Evolutionary conservation across 768 basidiomycete genomes (phyloP).

Genomic region (Lactarius psammicola): DNA sequence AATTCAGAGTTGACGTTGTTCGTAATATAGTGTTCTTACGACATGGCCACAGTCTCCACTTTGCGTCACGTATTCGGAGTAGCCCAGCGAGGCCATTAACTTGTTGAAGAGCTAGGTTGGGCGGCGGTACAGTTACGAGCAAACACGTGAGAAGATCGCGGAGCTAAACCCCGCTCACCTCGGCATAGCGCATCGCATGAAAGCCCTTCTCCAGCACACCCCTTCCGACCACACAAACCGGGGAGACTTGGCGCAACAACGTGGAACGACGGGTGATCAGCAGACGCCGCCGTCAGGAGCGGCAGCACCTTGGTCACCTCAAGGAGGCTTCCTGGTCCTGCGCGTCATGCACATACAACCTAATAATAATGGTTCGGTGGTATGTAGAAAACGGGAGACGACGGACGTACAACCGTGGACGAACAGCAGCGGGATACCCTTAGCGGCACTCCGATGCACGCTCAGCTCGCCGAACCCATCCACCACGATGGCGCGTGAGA

Average conservation of each 20-base stretch:
- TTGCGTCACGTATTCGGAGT: slow-evolving; percentile 41
- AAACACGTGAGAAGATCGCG: not conserved
- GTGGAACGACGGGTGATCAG: slow-evolving; percentile 5
- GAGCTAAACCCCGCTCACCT: slow-evolving; percentile 34
- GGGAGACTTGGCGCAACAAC: too few species aligned
- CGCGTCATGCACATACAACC: not conserved
- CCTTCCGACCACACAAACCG: too few species aligned
- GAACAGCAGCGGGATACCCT: slow-evolving; percentile 49
- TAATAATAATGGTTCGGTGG: not conserved
- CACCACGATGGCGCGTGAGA: too few species aligned
- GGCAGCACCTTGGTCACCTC: slow-evolving; percentile 34
- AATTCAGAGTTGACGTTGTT: too few species aligned
- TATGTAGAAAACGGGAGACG: not conserved
- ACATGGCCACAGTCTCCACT: slow-evolving; percentile 48
- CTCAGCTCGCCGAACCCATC: too few species aligned
- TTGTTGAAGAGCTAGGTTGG: slow-evolving; percentile 31
- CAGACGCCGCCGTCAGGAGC: slow-evolving; percentile 39
- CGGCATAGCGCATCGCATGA: slow-evolving; percentile 44
- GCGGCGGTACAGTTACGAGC: too few species aligned
- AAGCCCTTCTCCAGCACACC: too few species aligned
- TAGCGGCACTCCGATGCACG: slow-evolving; percentile 33
- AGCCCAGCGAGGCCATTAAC: slow-evolving; percentile 36
- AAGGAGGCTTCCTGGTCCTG: slow-evolving; percentile 43
- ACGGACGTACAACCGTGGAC: slow-evolving; percentile 51
- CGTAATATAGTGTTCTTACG: slow-evolving; percentile 30